These are phyloP conservation scores for Alternaria gansuensis DNA, from an alignment of 2,329 filamentous ascomycete genomes.

Conservation along the genomic window DNA sequence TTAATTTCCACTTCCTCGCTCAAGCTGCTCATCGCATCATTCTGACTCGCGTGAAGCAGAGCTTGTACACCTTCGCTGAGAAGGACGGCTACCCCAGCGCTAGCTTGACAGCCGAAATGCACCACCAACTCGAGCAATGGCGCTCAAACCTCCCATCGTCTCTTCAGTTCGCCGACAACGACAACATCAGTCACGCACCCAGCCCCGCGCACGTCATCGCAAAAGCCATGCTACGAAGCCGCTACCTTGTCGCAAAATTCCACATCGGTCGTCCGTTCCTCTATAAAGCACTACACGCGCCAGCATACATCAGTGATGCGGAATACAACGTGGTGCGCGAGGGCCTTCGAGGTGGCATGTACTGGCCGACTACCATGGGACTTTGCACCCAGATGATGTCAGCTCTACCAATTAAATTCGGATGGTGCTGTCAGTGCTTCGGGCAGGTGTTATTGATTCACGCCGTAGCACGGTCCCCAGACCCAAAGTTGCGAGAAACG, in stretches of 20 bases:
- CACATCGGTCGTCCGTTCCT: slow-evolving; percentile 52
- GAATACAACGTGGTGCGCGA: slow-evolving; percentile 46
- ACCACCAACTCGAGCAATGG: slow-evolving; percentile 66
- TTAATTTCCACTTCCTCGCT: slow-evolving; percentile 66
- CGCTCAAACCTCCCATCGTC: slow-evolving; percentile 60
- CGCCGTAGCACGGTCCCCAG: slow-evolving; percentile 41
- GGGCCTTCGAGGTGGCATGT: slow-evolving; percentile 47
- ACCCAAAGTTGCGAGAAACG: slow-evolving; percentile 42
- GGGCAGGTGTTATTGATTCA: slow-evolving; percentile 50
- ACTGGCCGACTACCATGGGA: slow-evolving; percentile 51
- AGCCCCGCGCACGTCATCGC: slow-evolving; percentile 52
- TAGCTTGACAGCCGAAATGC: slow-evolving; percentile 61
- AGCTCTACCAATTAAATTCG: slow-evolving; percentile 50
- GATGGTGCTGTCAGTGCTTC: slow-evolving; percentile 52
- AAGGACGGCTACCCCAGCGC: slow-evolving; percentile 56
- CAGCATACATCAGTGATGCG: slow-evolving; percentile 39
- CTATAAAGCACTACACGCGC: slow-evolving; percentile 51
- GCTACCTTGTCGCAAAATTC: slow-evolving; percentile 51
- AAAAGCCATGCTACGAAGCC: slow-evolving; percentile 51
- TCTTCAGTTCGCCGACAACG: slow-evolving; percentile 57
- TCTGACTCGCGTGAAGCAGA: slow-evolving; percentile 63
- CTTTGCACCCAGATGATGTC: slow-evolving; percentile 50
- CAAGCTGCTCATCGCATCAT: slow-evolving; percentile 66
- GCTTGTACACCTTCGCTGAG: slow-evolving; percentile 59
- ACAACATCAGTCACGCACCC: slow-evolving; percentile 39